Conservation (phyloP, 139 green algal species). For the Tetraselmis striata region DNA sequence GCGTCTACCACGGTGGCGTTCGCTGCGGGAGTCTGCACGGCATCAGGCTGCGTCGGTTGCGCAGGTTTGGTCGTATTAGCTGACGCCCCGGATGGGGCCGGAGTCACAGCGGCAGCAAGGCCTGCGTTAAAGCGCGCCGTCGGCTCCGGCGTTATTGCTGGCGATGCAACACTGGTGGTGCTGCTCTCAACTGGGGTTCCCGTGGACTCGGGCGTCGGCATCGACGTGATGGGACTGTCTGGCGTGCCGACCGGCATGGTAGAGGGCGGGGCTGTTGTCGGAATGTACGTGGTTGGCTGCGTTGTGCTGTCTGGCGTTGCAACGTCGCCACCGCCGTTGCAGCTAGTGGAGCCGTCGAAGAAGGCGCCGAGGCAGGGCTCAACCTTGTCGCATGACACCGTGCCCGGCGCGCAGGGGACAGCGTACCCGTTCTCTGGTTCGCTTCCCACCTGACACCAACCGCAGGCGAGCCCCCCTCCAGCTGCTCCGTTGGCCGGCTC, state of each 20-base stretch:
- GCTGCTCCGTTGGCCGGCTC: background rate
- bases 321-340: no score
- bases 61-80: no score
- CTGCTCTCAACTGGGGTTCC: background rate
- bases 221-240: background rate
- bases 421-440: background rate
- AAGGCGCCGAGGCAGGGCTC: background rate
- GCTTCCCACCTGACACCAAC: background rate
- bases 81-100: no score
- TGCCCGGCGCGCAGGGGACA: background rate
- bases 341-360: background rate
- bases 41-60: background rate
- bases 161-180: no score
- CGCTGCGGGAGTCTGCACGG: background rate
- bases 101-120: no score
- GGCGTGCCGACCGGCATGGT: background rate
- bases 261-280: background rate
- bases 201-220: background rate
- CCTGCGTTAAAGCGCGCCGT: no score
- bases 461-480: background rate
- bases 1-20: background rate
- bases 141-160: no score
- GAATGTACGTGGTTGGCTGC: background rate
- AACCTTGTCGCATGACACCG: background rate
- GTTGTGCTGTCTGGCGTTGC: no score